Percentiles rank a stretch among this genome's conserved stretches.
Evolutionary conservation across 169 alveolate genomes (phyloP).

Genomic region (Cyclospora cayetanensis): DNA sequence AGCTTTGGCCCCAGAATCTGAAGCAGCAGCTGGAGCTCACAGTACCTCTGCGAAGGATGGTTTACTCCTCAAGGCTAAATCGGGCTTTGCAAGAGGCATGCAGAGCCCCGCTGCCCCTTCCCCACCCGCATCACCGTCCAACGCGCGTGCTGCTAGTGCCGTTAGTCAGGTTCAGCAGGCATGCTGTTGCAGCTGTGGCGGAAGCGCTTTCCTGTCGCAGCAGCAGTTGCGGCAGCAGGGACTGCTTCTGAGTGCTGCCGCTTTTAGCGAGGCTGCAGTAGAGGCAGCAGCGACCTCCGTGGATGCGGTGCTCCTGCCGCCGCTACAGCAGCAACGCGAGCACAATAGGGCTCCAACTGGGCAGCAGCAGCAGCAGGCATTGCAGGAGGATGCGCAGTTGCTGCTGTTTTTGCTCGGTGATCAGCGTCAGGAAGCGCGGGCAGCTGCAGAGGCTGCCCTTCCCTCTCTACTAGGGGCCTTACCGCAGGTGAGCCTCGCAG

Average conservation of each 20-base stretch:
- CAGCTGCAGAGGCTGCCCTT: slow-evolving; percentile 13
- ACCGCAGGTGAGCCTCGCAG: neutral
- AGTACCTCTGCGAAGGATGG: too few species aligned
- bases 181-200: neutral
- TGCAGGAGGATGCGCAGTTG: neutral
- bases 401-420: slow-evolving; percentile 34
- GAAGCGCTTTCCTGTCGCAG: neutral
- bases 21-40: slow-evolving; percentile 1
- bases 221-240: slow-evolving; percentile 39
- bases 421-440: neutral
- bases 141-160: neutral
- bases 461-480: neutral
- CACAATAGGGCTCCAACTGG: too few species aligned
- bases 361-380: slow-evolving; percentile 29
- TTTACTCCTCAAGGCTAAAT: too few species aligned
- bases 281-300: neutral
- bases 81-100: too few species aligned
- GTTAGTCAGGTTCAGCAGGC: neutral
- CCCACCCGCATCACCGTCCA: neutral
- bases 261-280: slow-evolving; percentile 14
- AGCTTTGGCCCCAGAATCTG: neutral
- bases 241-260: neutral
- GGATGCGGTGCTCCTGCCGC: neutral
- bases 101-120: neutral
- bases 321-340: neutral